A percentile compares a stretch with the other conserved stretches of the same genome.
phyloP scores from a whole-genome alignment of 345 rosid species.

The Linum tenue region DNA sequence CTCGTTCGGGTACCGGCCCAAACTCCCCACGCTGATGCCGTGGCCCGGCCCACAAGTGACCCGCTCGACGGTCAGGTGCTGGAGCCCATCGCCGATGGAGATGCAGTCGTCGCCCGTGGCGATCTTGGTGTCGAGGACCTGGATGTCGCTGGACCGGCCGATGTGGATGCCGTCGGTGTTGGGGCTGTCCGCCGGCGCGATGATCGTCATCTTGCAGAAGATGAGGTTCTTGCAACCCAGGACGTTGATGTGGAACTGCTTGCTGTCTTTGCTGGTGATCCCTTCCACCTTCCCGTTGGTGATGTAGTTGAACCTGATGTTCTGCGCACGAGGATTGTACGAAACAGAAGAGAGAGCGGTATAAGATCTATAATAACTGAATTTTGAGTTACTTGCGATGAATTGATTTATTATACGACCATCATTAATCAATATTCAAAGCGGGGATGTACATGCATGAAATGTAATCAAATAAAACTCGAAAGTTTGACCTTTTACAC shows the following conservation, averaged over 20 bases:
- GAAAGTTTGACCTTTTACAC: neutral
- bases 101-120: constrained; percentile 1
- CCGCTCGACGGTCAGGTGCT: neutral
- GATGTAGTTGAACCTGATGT: neutral
- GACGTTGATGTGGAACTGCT: neutral
- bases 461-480: neutral
- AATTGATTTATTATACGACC: neutral
- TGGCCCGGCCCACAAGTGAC: neutral
- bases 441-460: neutral
- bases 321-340: neutral
- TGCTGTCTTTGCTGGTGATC: neutral
- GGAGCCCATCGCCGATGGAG: neutral
- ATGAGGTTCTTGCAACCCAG: neutral
- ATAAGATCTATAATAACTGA: too few relatives aligned
- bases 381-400: too few relatives aligned
- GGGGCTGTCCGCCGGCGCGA: neutral
- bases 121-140: neutral
- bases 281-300: neutral
- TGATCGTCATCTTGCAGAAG: neutral
- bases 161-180: constrained; percentile 5
- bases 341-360: neutral
- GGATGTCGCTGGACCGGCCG: neutral
- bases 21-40: neutral
- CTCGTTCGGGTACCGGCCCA: neutral
- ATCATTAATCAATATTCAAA: neutral